A percentile compares a stretch with the other conserved stretches of the same genome.
phyloP scores from a whole-genome alignment of 208 protist species.

The Herpetomonas samuelpessoai region DNA sequence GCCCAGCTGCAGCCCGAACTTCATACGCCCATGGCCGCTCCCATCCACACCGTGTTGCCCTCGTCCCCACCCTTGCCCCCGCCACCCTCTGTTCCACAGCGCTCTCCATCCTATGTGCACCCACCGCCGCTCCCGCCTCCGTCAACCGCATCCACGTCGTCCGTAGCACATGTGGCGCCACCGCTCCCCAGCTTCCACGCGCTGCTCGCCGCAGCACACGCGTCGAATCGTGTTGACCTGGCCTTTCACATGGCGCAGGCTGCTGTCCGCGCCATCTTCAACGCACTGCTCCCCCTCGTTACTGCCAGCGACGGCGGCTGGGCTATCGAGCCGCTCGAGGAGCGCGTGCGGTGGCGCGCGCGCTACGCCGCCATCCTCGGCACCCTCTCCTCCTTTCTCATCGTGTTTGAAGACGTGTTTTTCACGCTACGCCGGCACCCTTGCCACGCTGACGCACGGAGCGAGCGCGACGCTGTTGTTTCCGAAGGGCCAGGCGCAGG shows the following conservation, averaged over 20 bases:
- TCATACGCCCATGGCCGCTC: too few species aligned
- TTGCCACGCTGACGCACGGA: background rate
- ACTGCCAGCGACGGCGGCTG: slow-evolving; percentile 18
- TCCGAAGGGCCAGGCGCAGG: background rate
- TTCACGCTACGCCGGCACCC: slow-evolving; percentile 18
- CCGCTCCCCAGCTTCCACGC: too few species aligned
- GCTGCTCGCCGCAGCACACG: background rate
- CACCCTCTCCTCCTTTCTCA: slow-evolving; percentile 18
- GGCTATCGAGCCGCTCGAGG: slow-evolving; percentile 10
- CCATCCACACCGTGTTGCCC: too few species aligned
- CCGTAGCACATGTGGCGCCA: too few species aligned
- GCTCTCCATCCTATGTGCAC: too few species aligned
- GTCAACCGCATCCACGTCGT: too few species aligned
- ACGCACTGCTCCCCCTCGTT: slow-evolving; percentile 12
- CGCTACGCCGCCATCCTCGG: slow-evolving; percentile 17
- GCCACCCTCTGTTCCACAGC: too few species aligned
- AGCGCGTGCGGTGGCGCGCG: slow-evolving; percentile 21
- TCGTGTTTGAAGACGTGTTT: slow-evolving; percentile 36
- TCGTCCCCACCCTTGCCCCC: too few species aligned
- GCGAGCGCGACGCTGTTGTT: too few species aligned
- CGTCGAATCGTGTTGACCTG: background rate
- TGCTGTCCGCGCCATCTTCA: slow-evolving; percentile 25
- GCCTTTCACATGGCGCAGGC: slow-evolving; percentile 20
- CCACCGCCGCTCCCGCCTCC: too few species aligned
- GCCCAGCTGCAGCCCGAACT: too few species aligned